Conservation (phyloP, 1,284 basidiomycete species). For the Trametes hirsuta region DNA sequence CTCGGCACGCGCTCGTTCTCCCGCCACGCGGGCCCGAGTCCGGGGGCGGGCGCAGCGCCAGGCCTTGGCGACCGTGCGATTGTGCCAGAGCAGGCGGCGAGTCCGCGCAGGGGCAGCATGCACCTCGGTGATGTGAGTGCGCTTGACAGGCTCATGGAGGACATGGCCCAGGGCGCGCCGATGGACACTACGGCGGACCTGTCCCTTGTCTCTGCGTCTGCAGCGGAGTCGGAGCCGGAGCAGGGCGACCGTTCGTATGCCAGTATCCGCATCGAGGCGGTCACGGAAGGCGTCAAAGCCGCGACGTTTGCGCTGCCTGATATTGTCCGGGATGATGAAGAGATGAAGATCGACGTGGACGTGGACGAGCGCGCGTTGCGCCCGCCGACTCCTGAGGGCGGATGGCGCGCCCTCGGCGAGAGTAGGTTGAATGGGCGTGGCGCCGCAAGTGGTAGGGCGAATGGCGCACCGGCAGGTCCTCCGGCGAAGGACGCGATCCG, state of each 20-base stretch:
- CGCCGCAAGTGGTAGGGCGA: neutral
- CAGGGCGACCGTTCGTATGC: conserved; percentile 25
- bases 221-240: conserved; percentile 10
- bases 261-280: conserved; percentile 34
- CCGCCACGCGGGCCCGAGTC: conserved; percentile 5
- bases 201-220: conserved; percentile 3
- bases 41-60: neutral
- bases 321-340: conserved; percentile 25
- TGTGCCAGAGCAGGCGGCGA: neutral
- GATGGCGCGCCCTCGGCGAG: conserved; percentile 7
- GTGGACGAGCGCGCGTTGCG: conserved; percentile 11
- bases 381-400: conserved; percentile 11
- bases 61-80: neutral
- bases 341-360: conserved; percentile 25
- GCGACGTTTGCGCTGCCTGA: conserved; percentile 37
- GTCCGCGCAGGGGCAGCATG: conserved; percentile 22
- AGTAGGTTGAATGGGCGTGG: neutral
- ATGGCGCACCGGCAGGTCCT: conserved; percentile 29
- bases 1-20: conserved; percentile 23
- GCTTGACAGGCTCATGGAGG: conserved; percentile 76
- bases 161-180: conserved; percentile 54
- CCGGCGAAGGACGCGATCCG: conserved; percentile 68
- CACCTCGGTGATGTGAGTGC: conserved; percentile 78
- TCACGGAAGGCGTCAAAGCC: conserved; percentile 38
- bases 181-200: conserved; percentile 9